Percentiles rank a stretch among this genome's conserved stretches.
Evolutionary conservation across 2,329 filamentous ascomycete genomes (phyloP).

Genomic region (Fusarium tuaranense): DNA sequence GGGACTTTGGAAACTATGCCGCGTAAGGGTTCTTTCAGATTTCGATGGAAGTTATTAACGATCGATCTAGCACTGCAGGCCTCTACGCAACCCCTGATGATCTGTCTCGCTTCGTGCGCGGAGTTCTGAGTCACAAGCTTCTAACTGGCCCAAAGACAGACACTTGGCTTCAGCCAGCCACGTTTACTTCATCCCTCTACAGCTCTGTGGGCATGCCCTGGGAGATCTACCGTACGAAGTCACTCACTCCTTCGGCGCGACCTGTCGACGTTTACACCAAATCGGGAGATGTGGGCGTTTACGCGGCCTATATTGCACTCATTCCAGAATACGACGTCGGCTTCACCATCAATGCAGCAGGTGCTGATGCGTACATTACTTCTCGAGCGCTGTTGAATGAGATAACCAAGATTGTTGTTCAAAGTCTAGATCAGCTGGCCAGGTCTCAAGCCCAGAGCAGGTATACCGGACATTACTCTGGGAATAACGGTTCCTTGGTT

Average conservation of each 20-base stretch:
- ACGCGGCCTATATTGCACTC: background rate
- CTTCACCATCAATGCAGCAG: background rate
- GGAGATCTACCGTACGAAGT: background rate
- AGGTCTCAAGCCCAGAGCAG: background rate
- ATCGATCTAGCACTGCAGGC: conserved; percentile 45
- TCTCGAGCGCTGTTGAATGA: background rate
- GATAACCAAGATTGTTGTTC: background rate
- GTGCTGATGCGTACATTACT: background rate
- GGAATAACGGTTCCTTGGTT: background rate
- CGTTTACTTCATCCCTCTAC: background rate
- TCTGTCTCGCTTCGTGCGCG: conserved; percentile 35
- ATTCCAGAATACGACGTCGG: background rate
- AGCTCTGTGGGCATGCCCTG: background rate
- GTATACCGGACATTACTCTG: background rate
- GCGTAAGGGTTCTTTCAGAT: background rate
- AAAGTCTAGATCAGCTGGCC: background rate
- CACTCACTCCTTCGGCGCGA: background rate
- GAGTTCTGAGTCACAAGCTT: background rate
- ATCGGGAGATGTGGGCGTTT: background rate
- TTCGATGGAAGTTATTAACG: background rate
- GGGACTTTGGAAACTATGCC: background rate
- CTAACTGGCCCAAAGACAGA: background rate
- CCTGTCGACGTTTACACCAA: background rate
- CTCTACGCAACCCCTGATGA: conserved; percentile 56
- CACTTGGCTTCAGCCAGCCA: background rate